Base-by-base conservation (phyloP, 345 rosid genomes). In the Boechera stricta region DNA sequence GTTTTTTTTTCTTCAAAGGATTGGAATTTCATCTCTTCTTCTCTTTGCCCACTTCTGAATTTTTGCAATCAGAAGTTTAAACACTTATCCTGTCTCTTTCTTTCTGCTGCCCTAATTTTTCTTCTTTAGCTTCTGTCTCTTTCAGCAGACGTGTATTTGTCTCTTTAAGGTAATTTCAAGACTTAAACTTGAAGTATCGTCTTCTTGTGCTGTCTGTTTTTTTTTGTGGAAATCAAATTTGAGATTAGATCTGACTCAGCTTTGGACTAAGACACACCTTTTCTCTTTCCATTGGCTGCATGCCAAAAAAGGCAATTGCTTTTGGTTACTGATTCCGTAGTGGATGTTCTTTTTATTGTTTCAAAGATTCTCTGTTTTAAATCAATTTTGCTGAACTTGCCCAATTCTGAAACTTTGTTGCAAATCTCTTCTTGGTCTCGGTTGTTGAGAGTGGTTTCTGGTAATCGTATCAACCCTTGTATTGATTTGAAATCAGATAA, bases 131-230 rank as follows among this genome's bases (percentile, higher is more conserved):
- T 65, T 44, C 73, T 41, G 79, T 69, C 69, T 32, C 36, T 77
- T 62, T 56, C 75, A 66, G 39, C 53, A 5, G 7, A 74, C 60
- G 77, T 82, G 81, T 77, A 83, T 72, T 72, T 85, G 82, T 64
- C 47, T 49, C 69, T 36, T 82, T 81, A 65, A 33, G 86, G 81
- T 84, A 55, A 45, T 28, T 71, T 64, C 77, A 65, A 74, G 58
- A 64, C 89, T 81, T 84, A 45, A 54, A 73, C 73, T 83, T 76
- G 62, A 85, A 86, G 89, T 58, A 51, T 72, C 12, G 67, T 72
- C 51, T 42, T 35, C 13, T 63, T 31, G 72, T 29, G 67, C 69
- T 18, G 6, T 61, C 69, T 55, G 47, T 31, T 42, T 29, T 3
- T 9, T 15, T 52, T 33, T 2, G 38, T 36, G 8, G 44, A 71